These are phyloP conservation scores for Yamadazyma conglobata DNA, from an alignment of 1,139 yeast genomes.

Conservation along the genomic window DNA sequence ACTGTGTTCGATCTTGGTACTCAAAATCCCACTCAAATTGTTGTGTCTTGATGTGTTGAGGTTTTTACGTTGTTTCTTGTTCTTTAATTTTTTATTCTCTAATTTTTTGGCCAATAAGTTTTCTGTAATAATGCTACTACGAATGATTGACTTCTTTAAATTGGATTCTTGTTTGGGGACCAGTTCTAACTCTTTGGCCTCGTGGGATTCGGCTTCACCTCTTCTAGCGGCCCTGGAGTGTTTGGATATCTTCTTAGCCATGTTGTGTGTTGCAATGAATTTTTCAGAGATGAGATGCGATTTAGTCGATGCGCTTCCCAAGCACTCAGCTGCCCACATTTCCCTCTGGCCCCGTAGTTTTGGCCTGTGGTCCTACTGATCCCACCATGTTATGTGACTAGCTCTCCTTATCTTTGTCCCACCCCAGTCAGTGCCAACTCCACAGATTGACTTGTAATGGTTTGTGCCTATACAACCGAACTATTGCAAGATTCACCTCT, in stretches of 20 bases:
- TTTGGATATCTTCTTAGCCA: constrained; percentile 48
- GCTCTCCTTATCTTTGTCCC: no score
- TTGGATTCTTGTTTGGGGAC: constrained; percentile 53
- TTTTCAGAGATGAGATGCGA: constrained; percentile 8
- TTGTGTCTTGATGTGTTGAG: constrained; percentile 48
- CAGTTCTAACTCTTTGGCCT: constrained; percentile 45
- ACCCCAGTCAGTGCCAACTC: no score
- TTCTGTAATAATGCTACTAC: constrained; percentile 69
- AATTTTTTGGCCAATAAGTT: constrained; percentile 54
- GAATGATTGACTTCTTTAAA: constrained; percentile 58
- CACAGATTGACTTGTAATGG: no score
- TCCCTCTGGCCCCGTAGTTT: no score
- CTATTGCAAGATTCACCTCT: no score
- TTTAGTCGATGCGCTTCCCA: no score
- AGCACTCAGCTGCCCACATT: no score
- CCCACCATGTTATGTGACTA: no score
- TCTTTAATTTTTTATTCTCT: constrained; percentile 31
- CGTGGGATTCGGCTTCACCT: constrained; percentile 40
- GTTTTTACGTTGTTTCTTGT: constrained; percentile 30
- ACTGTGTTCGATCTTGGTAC: constrained; percentile 61
- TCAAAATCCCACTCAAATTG: constrained; percentile 53
- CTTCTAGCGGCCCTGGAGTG: constrained; percentile 78
- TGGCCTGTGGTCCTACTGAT: no score
- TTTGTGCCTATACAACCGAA: no score
- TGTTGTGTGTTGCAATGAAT: constrained; percentile 6